These are phyloP conservation scores for Tinospora cordifolia DNA, from an alignment of 164 flowering plant genomes.

Conservation along the genomic window DNA sequence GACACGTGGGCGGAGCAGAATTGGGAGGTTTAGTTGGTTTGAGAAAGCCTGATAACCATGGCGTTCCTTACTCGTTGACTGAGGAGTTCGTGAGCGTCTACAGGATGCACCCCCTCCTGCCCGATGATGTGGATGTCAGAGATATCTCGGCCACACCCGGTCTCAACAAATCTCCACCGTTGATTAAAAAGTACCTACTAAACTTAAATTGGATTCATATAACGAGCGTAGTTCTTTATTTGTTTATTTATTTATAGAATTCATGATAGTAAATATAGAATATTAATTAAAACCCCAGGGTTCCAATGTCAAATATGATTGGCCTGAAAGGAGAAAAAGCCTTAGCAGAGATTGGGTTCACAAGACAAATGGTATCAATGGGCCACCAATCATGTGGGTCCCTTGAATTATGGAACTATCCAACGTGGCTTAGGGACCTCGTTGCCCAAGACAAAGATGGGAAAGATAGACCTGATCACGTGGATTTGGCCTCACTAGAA, in stretches of 20 bases:
- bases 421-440: conserved; percentile 30
- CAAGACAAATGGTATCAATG: conserved; percentile 35
- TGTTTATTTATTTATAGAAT: not conserved
- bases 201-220: too few species aligned
- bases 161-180: conserved; percentile 28
- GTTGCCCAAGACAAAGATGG: conserved; percentile 28
- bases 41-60: conserved; percentile 30
- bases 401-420: conserved; percentile 36
- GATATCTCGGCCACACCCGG: conserved; percentile 22
- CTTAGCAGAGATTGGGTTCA: conserved; percentile 26
- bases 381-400: conserved; percentile 48
- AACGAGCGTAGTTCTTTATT: too few species aligned
- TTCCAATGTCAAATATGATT: conserved; percentile 31
- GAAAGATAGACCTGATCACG: conserved; percentile 29
- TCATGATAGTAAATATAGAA: not conserved
- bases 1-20: conserved; percentile 21
- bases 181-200: conserved; percentile 23
- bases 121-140: conserved; percentile 38
- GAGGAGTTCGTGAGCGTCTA: conserved; percentile 63
- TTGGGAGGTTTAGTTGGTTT: conserved; percentile 35
- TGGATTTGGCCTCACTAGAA: conserved; percentile 36
- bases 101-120: conserved; percentile 64
- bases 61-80: conserved; percentile 57
- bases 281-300: conserved; percentile 13
- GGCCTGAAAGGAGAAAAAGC: conserved; percentile 31